Evolutionary conservation across 2,329 filamentous ascomycete species (phyloP), one percentile per base, ranked within the genome.

Genomic region (Venturia oleaginea): DNA sequence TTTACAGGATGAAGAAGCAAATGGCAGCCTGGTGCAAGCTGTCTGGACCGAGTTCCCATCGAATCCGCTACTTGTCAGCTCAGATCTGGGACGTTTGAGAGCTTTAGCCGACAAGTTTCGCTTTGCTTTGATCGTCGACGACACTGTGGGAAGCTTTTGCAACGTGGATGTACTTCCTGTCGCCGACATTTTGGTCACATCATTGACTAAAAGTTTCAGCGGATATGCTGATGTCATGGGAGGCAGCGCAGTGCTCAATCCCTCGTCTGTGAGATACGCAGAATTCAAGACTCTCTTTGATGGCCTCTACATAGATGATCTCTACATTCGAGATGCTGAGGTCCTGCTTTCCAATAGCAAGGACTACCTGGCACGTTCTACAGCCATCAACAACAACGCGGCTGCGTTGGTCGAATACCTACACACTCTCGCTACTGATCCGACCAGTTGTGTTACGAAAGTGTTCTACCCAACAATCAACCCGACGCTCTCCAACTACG

Each of bases 161-260:
- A 77, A 77, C 64, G 69, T 77, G 24, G 74, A 86, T 69, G 71
- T 86, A 40, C 70, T 84, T 0, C 67, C 72, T 5, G 72, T 76
- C 0, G 78, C 79, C 1, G 83, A 86, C 67, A 70, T 84, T 0
- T 66, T 86, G 37, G 67, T 83, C 19, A 80, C 80, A 0, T 81
- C 78, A 30, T 74, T 85, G 19, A 85, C 83, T n/a, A 86, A 86
- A 71, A 77, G 78, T 1, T 86, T 87, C 69, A 83, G 75, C 66
- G 84, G 84, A 19, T 79, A 79, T 66, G 77, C 82, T 27, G 78
- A 86, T 69, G 79, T 82, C 59, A 80, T 85, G 75, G 82, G 75
- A 40, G 83, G 80, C n/a, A 79, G 78, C 61, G 68, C 77, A 22
- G 75, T 80, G 48, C 74, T 85, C 48, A 83, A 82, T 68, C 81